Base-by-base conservation (phyloP, 441 rosid species). In the Populus hybrid region DNA sequence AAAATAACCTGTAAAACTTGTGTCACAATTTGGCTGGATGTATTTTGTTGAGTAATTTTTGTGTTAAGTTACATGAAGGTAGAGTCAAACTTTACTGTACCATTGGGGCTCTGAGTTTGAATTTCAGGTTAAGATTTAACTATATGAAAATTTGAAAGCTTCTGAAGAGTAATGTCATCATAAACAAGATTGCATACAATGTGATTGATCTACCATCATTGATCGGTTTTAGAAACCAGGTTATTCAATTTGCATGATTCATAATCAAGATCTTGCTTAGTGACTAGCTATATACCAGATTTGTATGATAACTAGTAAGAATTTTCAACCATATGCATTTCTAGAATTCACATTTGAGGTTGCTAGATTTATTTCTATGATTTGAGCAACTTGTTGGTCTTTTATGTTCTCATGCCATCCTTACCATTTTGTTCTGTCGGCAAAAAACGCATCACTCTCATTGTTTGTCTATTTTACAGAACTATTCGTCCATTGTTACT, bases 401-500 rank as follows among this genome's bases (percentile, higher is more conserved):
- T 14, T 46, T 1, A 46, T 46, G 0, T 14, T 46, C 20, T 1
- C 57, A 46, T 46, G 2, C 10, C 12, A 2, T 11, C 12, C 11
- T 42, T 0, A 32, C 21, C 20, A 36, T 21, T 34, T 77, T 38
- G 57, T 46, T 46, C 54, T 30, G 42, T 36, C 20, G n/a, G 54
- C 42, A 18, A 54, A 67, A 40, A 65, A 16, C 5, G 20, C 10
- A 0, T 34, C 38, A 30, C 2, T 68, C 38, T 74, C 40, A 12
- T 23, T 54, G 4, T 23, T 34, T 78, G 24, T 64, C 70, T 65
- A 24, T 68, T 79, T 80, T 14, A 84, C 90, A 94, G 98, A 94
- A 94, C 80, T 92, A 94, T 73, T 90, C 92, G 14, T 94, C 98
- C 4, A 80, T 89, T 63, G 79, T 94, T 71, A 92, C 95, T 2